Base-by-base conservation (phyloP, 345 rosid genomes). In the Carallia pectinifolia region DNA sequence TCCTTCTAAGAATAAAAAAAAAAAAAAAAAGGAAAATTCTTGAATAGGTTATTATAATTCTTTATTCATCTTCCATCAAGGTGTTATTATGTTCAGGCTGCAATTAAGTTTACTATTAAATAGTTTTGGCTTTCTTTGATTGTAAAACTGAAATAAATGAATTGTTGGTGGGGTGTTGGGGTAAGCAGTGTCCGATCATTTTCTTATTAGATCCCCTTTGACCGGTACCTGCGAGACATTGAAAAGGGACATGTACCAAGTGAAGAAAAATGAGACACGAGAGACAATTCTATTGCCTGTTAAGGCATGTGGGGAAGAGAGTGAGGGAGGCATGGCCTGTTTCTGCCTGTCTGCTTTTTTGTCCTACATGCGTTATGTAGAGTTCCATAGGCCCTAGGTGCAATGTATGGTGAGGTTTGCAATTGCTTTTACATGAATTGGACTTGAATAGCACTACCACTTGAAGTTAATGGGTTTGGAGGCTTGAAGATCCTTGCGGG, bases 311-410 rank as follows among this genome's bases (percentile, higher is more conserved):
- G 81, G 63, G 74, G 60, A 27, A 9, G 62, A 65, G 39, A 59
- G 19, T 40, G 59, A 68, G 38, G 55, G 17, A 37, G 61, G 73
- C 63, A 68, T 77, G 87, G 74, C 73, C 44, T 75, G 80, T 70
- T 79, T 70, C 52, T 70, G 56, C 47, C n/a, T 81, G 82, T 73
- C 84, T 70, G 76, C 81, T 74, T 64, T 70, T 66, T 70, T 71
- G 7, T 58, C 37, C 53, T 64, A 66, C 73, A 55, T 56, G 48
- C 10, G 48, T 15, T 2, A 2, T 1, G 48, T 2, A 15, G 48
- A 40, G 48, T 10, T 40, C 48, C 62, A 27, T 13, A 56, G 72
- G 73, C 38, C 83, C 81, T 72, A 76, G 75, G 30, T 69, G 52
- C 74, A 60, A 5, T 19, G 44, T 62, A 17, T 54, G 71, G 9